Percentiles rank a stretch among this genome's conserved stretches.
Conservation (phyloP, 805 yeast species). For the Kluyveromyces lactis region DNA sequence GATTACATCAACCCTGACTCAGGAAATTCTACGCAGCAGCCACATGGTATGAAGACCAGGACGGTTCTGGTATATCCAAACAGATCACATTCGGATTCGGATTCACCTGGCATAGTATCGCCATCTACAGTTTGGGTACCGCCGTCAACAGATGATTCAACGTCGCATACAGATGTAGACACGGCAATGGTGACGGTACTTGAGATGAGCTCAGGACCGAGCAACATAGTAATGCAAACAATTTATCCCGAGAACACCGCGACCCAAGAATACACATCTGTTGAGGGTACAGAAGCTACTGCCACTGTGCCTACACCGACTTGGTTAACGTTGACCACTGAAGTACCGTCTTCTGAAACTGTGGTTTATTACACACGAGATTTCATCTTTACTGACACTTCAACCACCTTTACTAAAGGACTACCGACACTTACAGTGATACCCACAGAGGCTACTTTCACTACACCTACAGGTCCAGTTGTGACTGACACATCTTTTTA, state of each 20-base stretch:
- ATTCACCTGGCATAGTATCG: no score
- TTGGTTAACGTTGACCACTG: not conserved
- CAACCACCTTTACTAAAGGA: constrained; percentile 15
- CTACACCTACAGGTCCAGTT: constrained; percentile 14
- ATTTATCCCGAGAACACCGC: not conserved
- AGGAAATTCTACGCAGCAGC: no score
- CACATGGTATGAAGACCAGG: no score
- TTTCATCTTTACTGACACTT: constrained; percentile 14
- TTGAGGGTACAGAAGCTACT: no score
- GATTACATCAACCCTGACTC: no score
- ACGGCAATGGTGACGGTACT: not conserved
- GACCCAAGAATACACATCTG: not conserved
- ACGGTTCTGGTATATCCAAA: no score
- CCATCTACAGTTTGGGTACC: not conserved
- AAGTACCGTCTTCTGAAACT: constrained; percentile 5
- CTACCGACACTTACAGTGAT: constrained; percentile 13
- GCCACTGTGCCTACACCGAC: not conserved
- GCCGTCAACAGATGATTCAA: not conserved
- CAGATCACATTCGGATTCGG: no score
- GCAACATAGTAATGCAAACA: not conserved
- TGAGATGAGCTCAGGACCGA: no score
- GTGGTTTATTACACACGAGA: constrained; percentile 12
- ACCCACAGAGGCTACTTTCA: constrained; percentile 13
- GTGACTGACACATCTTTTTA: constrained; percentile 19
- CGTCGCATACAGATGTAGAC: not conserved